Evolutionary conservation across 257 asterid species (phyloP).

Genomic region (Solanum dulcamara): DNA sequence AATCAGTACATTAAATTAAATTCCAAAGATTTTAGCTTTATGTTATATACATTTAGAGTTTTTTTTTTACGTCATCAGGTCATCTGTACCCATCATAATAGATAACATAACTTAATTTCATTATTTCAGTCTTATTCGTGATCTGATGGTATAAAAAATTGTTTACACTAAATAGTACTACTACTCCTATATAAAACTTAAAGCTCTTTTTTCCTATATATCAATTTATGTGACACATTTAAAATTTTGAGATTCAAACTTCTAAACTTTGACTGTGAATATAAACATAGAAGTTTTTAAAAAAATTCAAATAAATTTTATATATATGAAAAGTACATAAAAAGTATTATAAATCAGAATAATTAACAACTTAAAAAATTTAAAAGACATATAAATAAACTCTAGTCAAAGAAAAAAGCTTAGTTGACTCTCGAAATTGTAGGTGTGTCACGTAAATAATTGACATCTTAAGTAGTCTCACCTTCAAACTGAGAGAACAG

Average conservation of each 20-base stretch:
- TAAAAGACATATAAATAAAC: too few species aligned
- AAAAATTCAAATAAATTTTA: too few species aligned
- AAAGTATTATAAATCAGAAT: too few species aligned
- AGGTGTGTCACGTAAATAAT: not conserved
- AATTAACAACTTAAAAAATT: too few species aligned
- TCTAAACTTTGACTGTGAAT: not conserved
- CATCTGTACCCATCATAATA: not conserved
- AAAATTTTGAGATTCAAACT: not conserved
- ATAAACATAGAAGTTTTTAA: too few species aligned
- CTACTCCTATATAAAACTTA: not conserved
- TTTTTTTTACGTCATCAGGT: not conserved
- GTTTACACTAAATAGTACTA: not conserved
- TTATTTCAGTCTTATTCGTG: not conserved
- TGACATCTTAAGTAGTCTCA: not conserved
- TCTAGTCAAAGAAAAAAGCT: too few species aligned
- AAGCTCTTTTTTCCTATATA: not conserved
- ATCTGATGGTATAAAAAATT: not conserved
- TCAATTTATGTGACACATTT: not conserved
- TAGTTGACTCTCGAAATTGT: not conserved
- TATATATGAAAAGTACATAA: too few species aligned
- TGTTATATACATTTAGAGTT: not conserved
- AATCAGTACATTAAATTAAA: not conserved
- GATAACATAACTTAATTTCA: not conserved
- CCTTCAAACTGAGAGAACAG: slow-evolving; percentile 26
- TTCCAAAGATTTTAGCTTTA: not conserved